Evolutionary conservation across 805 yeast species (phyloP).

Genomic region (Schizosaccharomyces pombe): DNA sequence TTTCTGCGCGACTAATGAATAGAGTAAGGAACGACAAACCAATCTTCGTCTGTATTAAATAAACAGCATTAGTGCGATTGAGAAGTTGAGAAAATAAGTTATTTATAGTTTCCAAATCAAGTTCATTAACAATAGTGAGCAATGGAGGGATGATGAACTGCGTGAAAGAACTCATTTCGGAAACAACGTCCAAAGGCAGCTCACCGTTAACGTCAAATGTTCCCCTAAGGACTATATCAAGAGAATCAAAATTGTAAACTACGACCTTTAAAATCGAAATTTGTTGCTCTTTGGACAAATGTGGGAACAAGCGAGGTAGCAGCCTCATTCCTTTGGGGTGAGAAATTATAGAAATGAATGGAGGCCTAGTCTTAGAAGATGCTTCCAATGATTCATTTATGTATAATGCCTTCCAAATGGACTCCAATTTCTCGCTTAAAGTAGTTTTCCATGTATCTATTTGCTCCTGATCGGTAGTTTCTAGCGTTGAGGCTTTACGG

Average conservation of each 20-base stretch:
- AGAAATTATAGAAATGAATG: conserved; percentile 60
- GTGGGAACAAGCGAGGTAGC: conserved; percentile 70
- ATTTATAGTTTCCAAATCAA: conserved; percentile 56
- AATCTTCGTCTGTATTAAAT: conserved; percentile 32
- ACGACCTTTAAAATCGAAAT: conserved; percentile 53
- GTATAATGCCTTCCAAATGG: conserved; percentile 58
- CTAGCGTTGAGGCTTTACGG: conserved; percentile 29
- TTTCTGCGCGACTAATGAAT: conserved; percentile 74
- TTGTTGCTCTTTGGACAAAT: conserved; percentile 52
- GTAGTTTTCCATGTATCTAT: conserved; percentile 15
- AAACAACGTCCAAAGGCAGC: conserved; percentile 20
- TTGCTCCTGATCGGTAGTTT: conserved; percentile 15
- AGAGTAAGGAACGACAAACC: conserved; percentile 77
- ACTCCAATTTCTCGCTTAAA: conserved; percentile 14
- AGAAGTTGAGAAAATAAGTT: conserved; percentile 48
- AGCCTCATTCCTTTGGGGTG: conserved; percentile 75
- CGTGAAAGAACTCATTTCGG: conserved; percentile 55
- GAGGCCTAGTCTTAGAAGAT: conserved; percentile 34
- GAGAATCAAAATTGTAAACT: conserved; percentile 55
- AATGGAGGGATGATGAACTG: conserved; percentile 61
- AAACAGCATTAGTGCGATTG: conserved; percentile 43
- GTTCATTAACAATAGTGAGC: conserved; percentile 62
- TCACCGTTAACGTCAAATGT: conserved; percentile 12
- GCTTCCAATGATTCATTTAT: conserved; percentile 35
- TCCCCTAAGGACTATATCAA: conserved; percentile 56